Percentiles rank a stretch among this genome's conserved stretches.
These are phyloP conservation scores for Ustanciosporium gigantosporum DNA, from an alignment of 1,284 basidiomycete species.

Conservation along the genomic window DNA sequence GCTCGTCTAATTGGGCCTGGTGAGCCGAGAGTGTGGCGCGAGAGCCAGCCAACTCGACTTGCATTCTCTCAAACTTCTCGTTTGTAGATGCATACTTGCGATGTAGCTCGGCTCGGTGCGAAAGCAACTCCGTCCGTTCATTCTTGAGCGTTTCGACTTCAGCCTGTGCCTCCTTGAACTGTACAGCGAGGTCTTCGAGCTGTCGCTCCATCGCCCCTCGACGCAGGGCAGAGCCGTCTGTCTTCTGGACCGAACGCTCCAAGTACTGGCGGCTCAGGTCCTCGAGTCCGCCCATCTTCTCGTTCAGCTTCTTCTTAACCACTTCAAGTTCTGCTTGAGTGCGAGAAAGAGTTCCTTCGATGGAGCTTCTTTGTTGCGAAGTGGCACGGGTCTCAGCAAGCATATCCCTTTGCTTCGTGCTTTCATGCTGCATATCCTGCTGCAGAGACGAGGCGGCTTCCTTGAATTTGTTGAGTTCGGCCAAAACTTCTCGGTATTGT, in stretches of 20 bases:
- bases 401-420: conserved; percentile 21
- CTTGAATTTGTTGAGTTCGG: conserved; percentile 29
- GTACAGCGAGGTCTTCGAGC: conserved; percentile 26
- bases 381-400: conserved; percentile 16
- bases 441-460: conserved; percentile 28
- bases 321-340: conserved; percentile 27
- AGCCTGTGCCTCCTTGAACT: conserved; percentile 22
- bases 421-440: conserved; percentile 25
- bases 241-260: conserved; percentile 12
- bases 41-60: conserved; percentile 25
- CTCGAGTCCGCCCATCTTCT: conserved; percentile 34
- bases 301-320: conserved; percentile 32
- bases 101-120: conserved; percentile 33
- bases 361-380: conserved; percentile 22
- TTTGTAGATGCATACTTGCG: conserved; percentile 22
- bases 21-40: conserved; percentile 33
- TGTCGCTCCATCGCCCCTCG: conserved; percentile 6
- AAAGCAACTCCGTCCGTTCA: conserved; percentile 33
- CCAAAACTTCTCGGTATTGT: conserved; percentile 22
- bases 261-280: conserved; percentile 15
- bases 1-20: conserved; percentile 46
- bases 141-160: conserved; percentile 34
- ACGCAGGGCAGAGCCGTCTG: conserved; percentile 3
- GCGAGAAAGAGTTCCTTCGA: conserved; percentile 23
- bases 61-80: conserved; percentile 28